Evolutionary conservation across 106 monocot genomes (phyloP), one percentile per base, ranked within the genome.

Genomic region (Posidonia australis): DNA sequence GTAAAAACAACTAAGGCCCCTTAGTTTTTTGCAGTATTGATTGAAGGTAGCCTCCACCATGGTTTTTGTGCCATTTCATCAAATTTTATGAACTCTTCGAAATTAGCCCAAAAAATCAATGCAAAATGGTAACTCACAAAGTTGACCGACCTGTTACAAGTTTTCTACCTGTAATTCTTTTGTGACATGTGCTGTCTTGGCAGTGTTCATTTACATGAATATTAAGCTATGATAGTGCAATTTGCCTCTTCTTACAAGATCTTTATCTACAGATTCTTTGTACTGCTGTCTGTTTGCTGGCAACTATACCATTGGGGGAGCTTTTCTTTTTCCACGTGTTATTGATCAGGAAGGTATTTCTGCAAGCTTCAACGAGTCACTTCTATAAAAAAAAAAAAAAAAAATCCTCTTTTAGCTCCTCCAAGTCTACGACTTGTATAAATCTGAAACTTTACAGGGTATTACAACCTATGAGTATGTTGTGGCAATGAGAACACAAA

Each of bases 391-490:
- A 44, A 7, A 12, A 45, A 17, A 49, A 17, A 49, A n/a, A 49
- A n/a, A 13, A 3, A n/a, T 49, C 12, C 48, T n/a, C 48, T 17
- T 49, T 49, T 4, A 36, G 36, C 36, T 36, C 36, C 36, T 36
- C 36, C 7, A 36, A 36, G 36, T 7, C 36, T 4, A 7, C 2
- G 7, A 36, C 7, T 55, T 55, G 54, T 19, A 21, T 20, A 55
- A 55, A 55, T 18, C 54, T 55, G 10, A 23, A 13, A 9, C 1
- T 55, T 55, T 64, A 23, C 46, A 87, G 86, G 86, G 82, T 14
- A 87, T 87, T 41, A 87, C 86, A 42, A 90, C 90, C 0, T 90
- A 90, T 66, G 90, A 90, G 29, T 85, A 78, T 63, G 74, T 83
- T 16, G 76, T 80, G 19, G 87, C 87, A 49, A 77, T 83, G 80